Evolutionary conservation across 768 basidiomycete species (phyloP).

Genomic region (Xerocomellus intermedius): DNA sequence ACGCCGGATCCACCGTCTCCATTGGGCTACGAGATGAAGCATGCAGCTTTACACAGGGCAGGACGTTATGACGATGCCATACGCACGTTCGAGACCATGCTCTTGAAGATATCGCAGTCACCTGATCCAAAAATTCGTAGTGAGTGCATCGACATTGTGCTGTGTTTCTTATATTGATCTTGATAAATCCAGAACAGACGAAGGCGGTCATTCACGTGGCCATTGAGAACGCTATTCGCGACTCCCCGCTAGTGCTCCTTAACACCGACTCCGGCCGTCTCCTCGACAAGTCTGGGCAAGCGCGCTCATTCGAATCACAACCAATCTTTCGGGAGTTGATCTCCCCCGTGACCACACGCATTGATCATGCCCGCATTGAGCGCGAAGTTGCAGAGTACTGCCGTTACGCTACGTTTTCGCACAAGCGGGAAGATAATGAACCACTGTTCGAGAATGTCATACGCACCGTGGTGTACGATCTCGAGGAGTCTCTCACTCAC

Average conservation of each 20-base stretch:
- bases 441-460: background rate
- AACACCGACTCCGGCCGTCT: constrained; percentile 4
- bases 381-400: background rate
- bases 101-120: constrained; percentile 2
- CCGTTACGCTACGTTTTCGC: background rate
- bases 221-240: background rate
- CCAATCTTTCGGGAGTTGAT: background rate
- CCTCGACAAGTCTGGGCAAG: background rate
- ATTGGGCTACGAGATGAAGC: background rate
- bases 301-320: background rate
- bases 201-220: background rate
- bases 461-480: background rate
- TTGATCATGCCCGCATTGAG: background rate
- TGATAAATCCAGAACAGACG: background rate
- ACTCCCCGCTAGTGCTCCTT: constrained; percentile 3
- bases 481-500: background rate
- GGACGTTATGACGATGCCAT: background rate
- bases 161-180: background rate
- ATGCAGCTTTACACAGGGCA: background rate
- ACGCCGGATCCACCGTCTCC: background rate
- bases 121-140: background rate
- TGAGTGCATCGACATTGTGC: background rate
- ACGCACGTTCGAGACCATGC: background rate
- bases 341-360: constrained; percentile 1
- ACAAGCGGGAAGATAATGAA: background rate